Base-by-base conservation (phyloP, 202 grass and related monocot species). In the Cymbopogon flexuosus region DNA sequence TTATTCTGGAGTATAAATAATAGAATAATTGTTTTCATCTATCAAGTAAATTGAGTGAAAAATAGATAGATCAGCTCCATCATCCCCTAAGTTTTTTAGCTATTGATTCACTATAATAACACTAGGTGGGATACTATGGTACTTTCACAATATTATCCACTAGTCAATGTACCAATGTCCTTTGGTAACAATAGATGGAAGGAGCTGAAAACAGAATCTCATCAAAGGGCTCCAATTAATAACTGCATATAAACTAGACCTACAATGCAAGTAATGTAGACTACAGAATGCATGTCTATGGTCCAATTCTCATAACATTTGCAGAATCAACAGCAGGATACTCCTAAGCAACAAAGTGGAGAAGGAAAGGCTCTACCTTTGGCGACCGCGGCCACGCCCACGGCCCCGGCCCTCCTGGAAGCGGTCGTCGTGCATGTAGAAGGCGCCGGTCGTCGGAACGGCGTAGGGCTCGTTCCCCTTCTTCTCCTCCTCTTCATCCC, bases 401-500 rank as follows among this genome's bases (percentile, higher is more conserved):
- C 92, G 77, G n/a, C 88, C 88, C 5, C 92, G 86, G 58, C 86
- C 90, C 69, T 94, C 92, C 68, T 98, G 96, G 79, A 95, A 95
- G 10, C 96, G 96, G 73, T 98, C 96, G 57, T 98, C 96, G 84
- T 98, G 96, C 96, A 98, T 98, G 90, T 98, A 97, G 84, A 97
- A 97, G 6, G 92, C 92, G 36, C 95, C 95, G 7, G 82, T 78
- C 15, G 92, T 97, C 8, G 95, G 95, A 58, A 97, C 95, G 15
- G 92, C 86, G 39, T 84, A 94, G 40, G 95, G 92, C 59, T 98
- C 92, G n/a, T 75, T 93, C 81, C 88, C 88, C 59, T 93, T 94
- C 70, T 75, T 82, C 39, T 88, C 90, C 56, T 75, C 78, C 15
- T 75, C 78, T 12, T 72, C 88, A 6, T 65, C 87, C 57, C 47